phyloP scores from a whole-genome alignment of 2,329 filamentous ascomycete species.

The Ceratocystis smalleyi region DNA sequence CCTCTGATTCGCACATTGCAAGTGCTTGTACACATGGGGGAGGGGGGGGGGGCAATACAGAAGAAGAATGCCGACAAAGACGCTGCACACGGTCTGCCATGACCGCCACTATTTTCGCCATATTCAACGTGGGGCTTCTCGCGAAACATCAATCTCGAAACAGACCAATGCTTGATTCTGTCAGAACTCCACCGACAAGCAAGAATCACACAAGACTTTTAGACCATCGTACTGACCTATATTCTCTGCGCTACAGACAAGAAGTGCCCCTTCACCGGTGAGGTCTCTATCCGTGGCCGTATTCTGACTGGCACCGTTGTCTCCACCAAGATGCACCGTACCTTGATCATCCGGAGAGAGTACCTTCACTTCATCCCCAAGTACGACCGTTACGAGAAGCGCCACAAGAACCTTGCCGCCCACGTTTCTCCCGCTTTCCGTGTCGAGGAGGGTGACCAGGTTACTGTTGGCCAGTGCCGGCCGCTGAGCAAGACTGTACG shows the following conservation, averaged over 20 bases:
- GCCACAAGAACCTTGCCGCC: conserved; percentile 99
- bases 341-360: conserved; percentile 96
- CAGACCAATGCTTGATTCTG: background rate
- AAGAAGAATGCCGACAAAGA: background rate
- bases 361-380: conserved; percentile 99
- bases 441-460: conserved; percentile 98
- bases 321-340: conserved; percentile 99
- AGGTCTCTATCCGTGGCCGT: conserved; percentile 99
- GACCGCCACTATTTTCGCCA: background rate
- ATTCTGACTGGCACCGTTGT: conserved; percentile 98
- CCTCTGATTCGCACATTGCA: background rate
- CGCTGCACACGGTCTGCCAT: background rate
- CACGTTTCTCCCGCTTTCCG: conserved; percentile 99
- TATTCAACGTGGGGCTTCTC: background rate
- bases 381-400: conserved; percentile 99
- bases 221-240: conserved; percentile 1
- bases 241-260: conserved; percentile 52
- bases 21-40: background rate
- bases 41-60: background rate
- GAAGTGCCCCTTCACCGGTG: conserved; percentile 99
- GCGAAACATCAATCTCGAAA: background rate
- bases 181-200: background rate
- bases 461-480: conserved; percentile 98
- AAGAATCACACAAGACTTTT: background rate
- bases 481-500: conserved; percentile 98